A percentile compares a stretch with the other conserved stretches of the same genome.
phyloP scores from a whole-genome alignment of 2,329 filamentous ascomycete species.

The Claviceps sp. region DNA sequence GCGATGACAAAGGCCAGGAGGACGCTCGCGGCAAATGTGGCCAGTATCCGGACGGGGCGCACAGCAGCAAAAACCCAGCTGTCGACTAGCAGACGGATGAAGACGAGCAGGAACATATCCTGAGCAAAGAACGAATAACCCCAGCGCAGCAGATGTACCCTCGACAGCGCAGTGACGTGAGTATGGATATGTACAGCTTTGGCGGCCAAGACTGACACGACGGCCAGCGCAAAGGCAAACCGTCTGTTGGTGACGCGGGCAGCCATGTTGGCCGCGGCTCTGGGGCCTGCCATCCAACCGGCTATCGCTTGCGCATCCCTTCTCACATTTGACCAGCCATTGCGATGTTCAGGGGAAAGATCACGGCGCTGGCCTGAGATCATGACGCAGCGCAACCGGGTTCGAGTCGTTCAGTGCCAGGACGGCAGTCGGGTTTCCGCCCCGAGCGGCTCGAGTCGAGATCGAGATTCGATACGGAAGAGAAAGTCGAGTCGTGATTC shows the following conservation, averaged over 20 bases:
- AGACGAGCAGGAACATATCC: slow-evolving; percentile 16
- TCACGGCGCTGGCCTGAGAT: neutral
- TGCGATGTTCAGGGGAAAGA: neutral
- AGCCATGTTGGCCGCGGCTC: neutral
- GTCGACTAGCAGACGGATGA: slow-evolving; percentile 17
- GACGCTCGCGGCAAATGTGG: slow-evolving; percentile 8
- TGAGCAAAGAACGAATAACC: slow-evolving; percentile 21
- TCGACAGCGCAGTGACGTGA: slow-evolving; percentile 15
- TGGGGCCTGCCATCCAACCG: neutral
- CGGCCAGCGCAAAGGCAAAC: slow-evolving; percentile 17
- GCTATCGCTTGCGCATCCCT: neutral
- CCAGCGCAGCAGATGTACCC: slow-evolving; percentile 15
- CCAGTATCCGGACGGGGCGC: slow-evolving; percentile 1
- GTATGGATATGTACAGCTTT: slow-evolving; percentile 18
- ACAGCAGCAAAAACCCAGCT: slow-evolving; percentile 9
- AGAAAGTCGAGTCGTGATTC: neutral
- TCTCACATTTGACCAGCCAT: neutral
- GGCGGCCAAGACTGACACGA: slow-evolving; percentile 14
- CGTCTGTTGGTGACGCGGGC: slow-evolving; percentile 14
- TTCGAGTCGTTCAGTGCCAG: neutral
- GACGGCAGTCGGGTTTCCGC: neutral
- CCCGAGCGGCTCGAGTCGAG: neutral
- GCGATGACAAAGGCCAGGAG: slow-evolving; percentile 10
- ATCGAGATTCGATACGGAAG: neutral
- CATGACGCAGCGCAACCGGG: neutral